Conservation (phyloP, 1,139 yeast species). For the Hansenula lynferdii region DNA sequence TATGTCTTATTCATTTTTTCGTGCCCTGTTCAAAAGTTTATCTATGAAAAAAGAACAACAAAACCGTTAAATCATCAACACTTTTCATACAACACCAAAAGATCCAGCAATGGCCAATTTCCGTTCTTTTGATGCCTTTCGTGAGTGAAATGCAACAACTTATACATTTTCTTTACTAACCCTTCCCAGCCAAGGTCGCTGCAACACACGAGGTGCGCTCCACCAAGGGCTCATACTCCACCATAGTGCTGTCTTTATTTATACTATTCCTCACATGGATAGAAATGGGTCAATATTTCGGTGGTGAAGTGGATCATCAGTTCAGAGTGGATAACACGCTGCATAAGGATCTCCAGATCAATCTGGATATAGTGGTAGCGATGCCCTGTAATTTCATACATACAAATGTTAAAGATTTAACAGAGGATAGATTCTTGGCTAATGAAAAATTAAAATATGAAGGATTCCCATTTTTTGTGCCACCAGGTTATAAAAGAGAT, state of each 20-base stretch:
- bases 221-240: conserved; percentile 72
- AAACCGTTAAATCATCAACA: background rate
- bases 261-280: conserved; percentile 73
- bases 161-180: background rate
- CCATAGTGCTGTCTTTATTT: conserved; percentile 55
- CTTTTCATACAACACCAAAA: background rate
- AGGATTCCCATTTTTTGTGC: conserved; percentile 54
- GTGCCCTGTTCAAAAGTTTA: background rate
- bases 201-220: conserved; percentile 73
- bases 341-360: conserved; percentile 57
- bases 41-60: background rate
- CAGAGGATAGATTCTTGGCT: conserved; percentile 76
- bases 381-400: conserved; percentile 79
- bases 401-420: conserved; percentile 72
- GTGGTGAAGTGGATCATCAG: conserved; percentile 77
- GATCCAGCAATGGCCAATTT: conserved; percentile 29
- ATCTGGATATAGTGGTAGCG: conserved; percentile 74
- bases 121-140: conserved; percentile 82
- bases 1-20: background rate
- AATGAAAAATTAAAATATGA: conserved; percentile 67
- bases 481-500: conserved; percentile 41
- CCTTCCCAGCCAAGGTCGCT: conserved; percentile 61
- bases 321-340: conserved; percentile 69
- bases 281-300: conserved; percentile 82
- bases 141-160: conserved; percentile 30